Percentiles rank a stretch among this genome's conserved stretches.
Conservation (phyloP, 2,329 filamentous ascomycete genomes). For the Nemania serpens region DNA sequence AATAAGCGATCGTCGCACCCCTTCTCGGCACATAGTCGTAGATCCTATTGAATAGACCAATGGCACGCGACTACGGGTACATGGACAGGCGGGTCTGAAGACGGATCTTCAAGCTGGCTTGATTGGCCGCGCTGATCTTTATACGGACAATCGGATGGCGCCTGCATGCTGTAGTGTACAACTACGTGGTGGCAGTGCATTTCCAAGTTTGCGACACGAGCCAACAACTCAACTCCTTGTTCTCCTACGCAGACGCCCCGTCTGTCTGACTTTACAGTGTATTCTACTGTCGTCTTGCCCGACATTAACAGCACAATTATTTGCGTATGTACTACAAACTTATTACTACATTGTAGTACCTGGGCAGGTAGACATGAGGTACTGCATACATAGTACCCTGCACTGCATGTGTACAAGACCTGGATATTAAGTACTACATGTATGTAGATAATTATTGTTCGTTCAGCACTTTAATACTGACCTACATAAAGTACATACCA, state of each 20-base stretch:
- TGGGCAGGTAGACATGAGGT: too few species aligned
- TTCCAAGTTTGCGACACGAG: conserved; percentile 15
- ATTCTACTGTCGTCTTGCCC: too few species aligned
- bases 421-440: neutral
- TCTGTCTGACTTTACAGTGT: too few species aligned
- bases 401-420: too few species aligned
- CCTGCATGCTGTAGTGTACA: neutral
- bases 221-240: conserved; percentile 10
- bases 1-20: neutral
- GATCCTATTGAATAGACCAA: neutral
- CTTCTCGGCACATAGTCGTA: neutral
- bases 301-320: too few species aligned
- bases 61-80: neutral
- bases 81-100: neutral
- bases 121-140: conserved; percentile 13
- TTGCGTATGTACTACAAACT: too few species aligned
- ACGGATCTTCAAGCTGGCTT: neutral
- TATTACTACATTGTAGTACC: too few species aligned
- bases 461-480: too few species aligned
- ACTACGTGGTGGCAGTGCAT: conserved; percentile 20
- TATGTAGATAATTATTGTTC: too few species aligned
- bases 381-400: too few species aligned
- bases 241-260: neutral
- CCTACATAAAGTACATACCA: too few species aligned
- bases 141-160: conserved; percentile 19